phyloP scores from a whole-genome alignment of 1,284 basidiomycete genomes.

The Fistulina hepatica region DNA sequence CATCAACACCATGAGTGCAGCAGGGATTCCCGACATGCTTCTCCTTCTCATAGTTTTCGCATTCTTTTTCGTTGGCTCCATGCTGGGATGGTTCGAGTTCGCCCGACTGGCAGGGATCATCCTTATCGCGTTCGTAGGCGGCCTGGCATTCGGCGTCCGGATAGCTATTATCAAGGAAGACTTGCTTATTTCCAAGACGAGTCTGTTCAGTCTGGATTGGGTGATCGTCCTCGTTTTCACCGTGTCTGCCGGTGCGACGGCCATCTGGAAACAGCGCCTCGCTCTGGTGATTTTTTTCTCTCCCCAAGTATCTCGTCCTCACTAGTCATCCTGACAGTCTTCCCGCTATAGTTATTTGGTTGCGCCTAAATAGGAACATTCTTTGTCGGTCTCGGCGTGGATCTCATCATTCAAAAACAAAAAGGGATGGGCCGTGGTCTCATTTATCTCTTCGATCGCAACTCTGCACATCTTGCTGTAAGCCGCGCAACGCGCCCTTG shows the following conservation, averaged over 20 bases:
- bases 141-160: slow-evolving; percentile 46
- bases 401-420: slow-evolving; percentile 46
- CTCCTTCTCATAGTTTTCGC: slow-evolving; percentile 37
- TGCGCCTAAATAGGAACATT: slow-evolving; percentile 52
- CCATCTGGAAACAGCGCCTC: slow-evolving; percentile 34
- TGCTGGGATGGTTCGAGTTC: slow-evolving; percentile 40
- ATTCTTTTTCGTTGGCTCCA: slow-evolving; percentile 39
- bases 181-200: slow-evolving; percentile 32
- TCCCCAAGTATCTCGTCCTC: neutral
- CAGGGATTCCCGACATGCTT: slow-evolving; percentile 39
- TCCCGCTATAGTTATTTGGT: slow-evolving; percentile 29
- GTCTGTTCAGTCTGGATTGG: slow-evolving; percentile 40
- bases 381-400: slow-evolving; percentile 40
- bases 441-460: slow-evolving; percentile 51
- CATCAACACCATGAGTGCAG: slow-evolving; percentile 39
- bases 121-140: slow-evolving; percentile 38
- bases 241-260: slow-evolving; percentile 27
- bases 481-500: slow-evolving; percentile 16
- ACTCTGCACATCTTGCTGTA: slow-evolving; percentile 44
- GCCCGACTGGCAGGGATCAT: slow-evolving; percentile 35
- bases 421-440: slow-evolving; percentile 51
- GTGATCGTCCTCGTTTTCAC: slow-evolving; percentile 35
- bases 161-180: slow-evolving; percentile 37
- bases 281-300: slow-evolving; percentile 37
- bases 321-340: slow-evolving; percentile 1